Evolutionary conservation across 2,329 filamentous ascomycete genomes (phyloP).

Genomic region (Lachnellula hyalina): DNA sequence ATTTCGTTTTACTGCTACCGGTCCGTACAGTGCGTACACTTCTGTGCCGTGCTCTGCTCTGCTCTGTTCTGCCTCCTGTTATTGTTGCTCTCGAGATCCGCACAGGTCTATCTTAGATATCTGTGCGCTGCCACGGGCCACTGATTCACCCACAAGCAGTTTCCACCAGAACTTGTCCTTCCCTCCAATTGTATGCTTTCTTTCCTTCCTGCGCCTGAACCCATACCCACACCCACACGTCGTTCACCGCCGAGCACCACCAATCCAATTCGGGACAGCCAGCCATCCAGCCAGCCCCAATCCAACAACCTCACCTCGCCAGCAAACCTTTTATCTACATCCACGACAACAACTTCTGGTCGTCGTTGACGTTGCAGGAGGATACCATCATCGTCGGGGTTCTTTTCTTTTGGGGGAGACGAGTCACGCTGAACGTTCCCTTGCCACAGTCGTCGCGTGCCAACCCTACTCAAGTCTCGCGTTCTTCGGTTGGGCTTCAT

Average conservation of each 20-base stretch:
- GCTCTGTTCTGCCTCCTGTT: background rate
- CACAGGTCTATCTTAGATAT: background rate
- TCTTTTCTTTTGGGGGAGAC: background rate
- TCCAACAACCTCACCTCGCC: background rate
- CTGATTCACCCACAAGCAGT: background rate
- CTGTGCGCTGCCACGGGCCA: background rate
- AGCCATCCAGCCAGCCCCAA: background rate
- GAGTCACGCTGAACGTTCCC: slow-evolving; percentile 8
- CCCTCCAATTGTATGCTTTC: background rate
- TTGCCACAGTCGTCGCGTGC: slow-evolving; percentile 23
- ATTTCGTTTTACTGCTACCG: background rate
- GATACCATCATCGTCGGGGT: background rate
- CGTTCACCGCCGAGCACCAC: background rate
- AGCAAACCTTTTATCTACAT: background rate
- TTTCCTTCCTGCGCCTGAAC: background rate
- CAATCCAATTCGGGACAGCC: background rate
- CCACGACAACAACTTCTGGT: too few species aligned
- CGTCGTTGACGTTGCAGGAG: background rate
- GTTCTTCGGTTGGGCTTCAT: slow-evolving; percentile 10
- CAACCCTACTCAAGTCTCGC: slow-evolving; percentile 12
- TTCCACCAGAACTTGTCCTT: background rate
- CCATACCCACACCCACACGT: background rate
- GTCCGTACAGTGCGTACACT: background rate
- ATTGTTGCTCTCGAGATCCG: background rate
- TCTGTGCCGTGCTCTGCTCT: background rate